Evolutionary conservation across 352 stramenopile species (phyloP), one percentile per base, ranked within the genome.

Genomic region (Phytophthora brassicae): DNA sequence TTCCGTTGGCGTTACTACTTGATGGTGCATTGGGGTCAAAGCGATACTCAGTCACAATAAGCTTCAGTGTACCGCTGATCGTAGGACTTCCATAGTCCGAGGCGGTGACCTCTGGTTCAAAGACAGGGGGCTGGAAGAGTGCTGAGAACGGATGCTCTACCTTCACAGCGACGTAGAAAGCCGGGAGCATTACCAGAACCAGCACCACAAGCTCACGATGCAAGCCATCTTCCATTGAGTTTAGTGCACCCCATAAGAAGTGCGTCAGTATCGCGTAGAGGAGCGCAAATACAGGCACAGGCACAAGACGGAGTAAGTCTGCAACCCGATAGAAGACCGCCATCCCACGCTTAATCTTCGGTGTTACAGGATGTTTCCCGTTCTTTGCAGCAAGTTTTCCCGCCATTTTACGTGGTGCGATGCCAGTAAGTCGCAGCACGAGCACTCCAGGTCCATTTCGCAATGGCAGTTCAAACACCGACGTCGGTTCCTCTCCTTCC

Each of bases 41-140:
- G 43, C 78, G 81, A 58, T 91, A 91, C 64, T 91, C 81, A 43
- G 72, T 76, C 36, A 90, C 81, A 38, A 90, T 86, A 19, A 93
- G 61, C 66, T 93, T 93, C 44, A 93, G 68, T 19, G 71, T 88
- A 41, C 60, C 74, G 20, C 57, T 79, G 19, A 61, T 39, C 17
- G 39, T 16, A 28, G 56, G 47, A 24, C 53, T 67, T 20, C 23
- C 51, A 60, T 66, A 52, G 39, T 70, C 55, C 1, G 41, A 63
- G 56, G 59, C 29, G 24, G 71, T 46, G 44, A 63, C 60, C 13
- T 70, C 68, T 24, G 42, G 56, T 22, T 71, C 60, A 4, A 53
- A 60, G 9, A 64, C 38, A 22, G 73, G 72, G 23, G 80, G 59
- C 29, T 83, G 69, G 45, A 92, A 86, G 11, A 88, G 66, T 17